Evolutionary conservation across 1,284 basidiomycete species (phyloP).

Genomic region (Fomitopsis pinicola): DNA sequence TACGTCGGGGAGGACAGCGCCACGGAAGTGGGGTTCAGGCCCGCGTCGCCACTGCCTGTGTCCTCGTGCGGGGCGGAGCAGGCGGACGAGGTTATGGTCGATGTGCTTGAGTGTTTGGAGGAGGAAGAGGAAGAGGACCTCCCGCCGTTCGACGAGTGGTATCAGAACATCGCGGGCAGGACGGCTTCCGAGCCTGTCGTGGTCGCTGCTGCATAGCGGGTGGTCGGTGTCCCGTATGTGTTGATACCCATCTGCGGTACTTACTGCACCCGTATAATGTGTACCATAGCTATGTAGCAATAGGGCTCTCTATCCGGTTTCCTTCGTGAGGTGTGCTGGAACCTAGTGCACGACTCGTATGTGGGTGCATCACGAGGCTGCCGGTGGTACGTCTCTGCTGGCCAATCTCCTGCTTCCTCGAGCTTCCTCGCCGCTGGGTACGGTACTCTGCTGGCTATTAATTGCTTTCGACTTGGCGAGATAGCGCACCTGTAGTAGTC

Average conservation of each 20-base stretch:
- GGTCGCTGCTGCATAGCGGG: background rate
- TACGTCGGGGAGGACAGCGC: background rate
- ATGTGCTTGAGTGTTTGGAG: background rate
- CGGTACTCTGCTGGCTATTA: too few relatives aligned
- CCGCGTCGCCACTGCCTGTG: background rate
- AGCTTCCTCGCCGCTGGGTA: too few relatives aligned
- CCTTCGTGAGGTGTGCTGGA: background rate
- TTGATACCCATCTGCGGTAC: background rate
- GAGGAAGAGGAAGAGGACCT: constrained; percentile 14
- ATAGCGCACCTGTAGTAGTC: too few relatives aligned
- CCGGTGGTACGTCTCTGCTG: too few relatives aligned
- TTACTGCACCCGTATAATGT: background rate
- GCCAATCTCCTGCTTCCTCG: too few relatives aligned
- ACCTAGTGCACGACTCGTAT: too few relatives aligned
- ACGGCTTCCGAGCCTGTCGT: too few relatives aligned
- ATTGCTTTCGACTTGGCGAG: too few relatives aligned
- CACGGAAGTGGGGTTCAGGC: background rate
- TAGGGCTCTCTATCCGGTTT: background rate
- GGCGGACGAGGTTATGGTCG: background rate
- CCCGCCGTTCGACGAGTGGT: constrained; percentile 25
- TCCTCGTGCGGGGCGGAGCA: background rate
- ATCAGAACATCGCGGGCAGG: constrained; percentile 16
- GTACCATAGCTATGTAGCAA: background rate
- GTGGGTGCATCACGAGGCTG: too few relatives aligned
- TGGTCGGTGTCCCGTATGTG: background rate